Evolutionary conservation across 2,329 filamentous ascomycete genomes (phyloP).

Genomic region (Lachnellula suecica): DNA sequence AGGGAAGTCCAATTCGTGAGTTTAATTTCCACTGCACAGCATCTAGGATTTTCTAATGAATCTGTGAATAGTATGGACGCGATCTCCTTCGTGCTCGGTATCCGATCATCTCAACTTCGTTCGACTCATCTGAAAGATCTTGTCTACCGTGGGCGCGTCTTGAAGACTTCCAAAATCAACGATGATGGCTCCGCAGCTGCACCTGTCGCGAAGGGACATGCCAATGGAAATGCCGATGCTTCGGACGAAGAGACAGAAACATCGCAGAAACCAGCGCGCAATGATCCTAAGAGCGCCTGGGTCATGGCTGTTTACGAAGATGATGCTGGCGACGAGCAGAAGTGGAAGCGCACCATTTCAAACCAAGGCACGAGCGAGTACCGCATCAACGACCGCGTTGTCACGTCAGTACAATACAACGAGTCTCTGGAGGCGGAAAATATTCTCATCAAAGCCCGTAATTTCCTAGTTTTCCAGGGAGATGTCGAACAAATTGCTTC

Average conservation of each 20-base stretch:
- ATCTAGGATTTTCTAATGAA: no score
- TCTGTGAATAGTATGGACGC: slow-evolving; percentile 80
- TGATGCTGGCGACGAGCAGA: slow-evolving; percentile 90
- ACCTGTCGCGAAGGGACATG: slow-evolving; percentile 56
- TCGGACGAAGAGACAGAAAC: slow-evolving; percentile 55
- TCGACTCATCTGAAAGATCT: slow-evolving; percentile 92
- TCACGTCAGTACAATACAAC: slow-evolving; percentile 91
- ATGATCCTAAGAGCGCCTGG: slow-evolving; percentile 93
- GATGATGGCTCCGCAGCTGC: slow-evolving; percentile 70
- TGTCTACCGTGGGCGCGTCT: slow-evolving; percentile 90
- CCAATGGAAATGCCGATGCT: slow-evolving; percentile 59
- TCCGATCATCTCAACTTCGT: slow-evolving; percentile 96
- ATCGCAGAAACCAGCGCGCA: slow-evolving; percentile 65
- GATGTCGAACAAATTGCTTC: slow-evolving; percentile 97
- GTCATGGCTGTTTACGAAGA: slow-evolving; percentile 99
- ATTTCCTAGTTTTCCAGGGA: slow-evolving; percentile 97
- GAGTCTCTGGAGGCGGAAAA: slow-evolving; percentile 89
- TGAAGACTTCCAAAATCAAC: slow-evolving; percentile 90
- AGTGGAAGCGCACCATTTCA: slow-evolving; percentile 95
- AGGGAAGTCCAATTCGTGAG: slow-evolving; percentile 96
- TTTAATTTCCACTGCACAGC: no score
- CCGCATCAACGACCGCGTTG: slow-evolving; percentile 88
- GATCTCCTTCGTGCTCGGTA: slow-evolving; percentile 97
- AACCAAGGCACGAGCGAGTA: slow-evolving; percentile 89
- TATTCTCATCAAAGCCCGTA: slow-evolving; percentile 95